Evolutionary conservation across 108 stramenopile species (phyloP).

Genomic region (Nitzschia sp.): DNA sequence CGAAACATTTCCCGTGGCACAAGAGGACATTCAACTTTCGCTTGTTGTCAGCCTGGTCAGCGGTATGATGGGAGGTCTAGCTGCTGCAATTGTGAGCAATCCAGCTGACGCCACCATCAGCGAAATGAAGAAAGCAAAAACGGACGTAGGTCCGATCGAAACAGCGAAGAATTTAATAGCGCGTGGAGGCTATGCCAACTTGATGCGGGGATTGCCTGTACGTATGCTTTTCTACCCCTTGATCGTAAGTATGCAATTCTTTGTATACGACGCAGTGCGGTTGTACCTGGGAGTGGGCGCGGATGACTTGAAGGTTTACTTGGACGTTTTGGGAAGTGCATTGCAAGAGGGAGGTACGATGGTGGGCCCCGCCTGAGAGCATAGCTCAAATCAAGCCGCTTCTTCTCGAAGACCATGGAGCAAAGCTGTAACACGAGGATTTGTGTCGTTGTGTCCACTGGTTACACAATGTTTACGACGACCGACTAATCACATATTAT

Average conservation of each 20-base stretch:
- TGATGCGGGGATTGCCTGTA: slow-evolving; percentile 54
- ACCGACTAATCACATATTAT: too few relatives aligned
- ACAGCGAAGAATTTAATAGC: slow-evolving; percentile 42
- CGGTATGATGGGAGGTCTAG: slow-evolving; percentile 66
- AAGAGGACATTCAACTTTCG: slow-evolving; percentile 71
- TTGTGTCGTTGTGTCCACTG: too few relatives aligned
- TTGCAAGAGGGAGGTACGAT: slow-evolving; percentile 23
- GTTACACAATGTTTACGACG: too few relatives aligned
- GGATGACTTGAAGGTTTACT: slow-evolving; percentile 80
- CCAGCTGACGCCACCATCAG: slow-evolving; percentile 72
- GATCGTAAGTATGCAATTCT: slow-evolving; percentile 74
- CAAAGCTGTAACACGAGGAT: too few relatives aligned
- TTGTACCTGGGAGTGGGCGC: slow-evolving; percentile 66
- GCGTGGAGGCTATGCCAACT: slow-evolving; percentile 42
- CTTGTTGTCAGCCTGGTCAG: slow-evolving; percentile 66
- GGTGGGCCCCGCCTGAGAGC: slow-evolving; percentile 30
- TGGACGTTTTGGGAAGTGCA: slow-evolving; percentile 73
- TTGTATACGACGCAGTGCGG: slow-evolving; percentile 68
- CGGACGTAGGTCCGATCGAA: slow-evolving; percentile 54
- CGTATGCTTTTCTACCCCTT: slow-evolving; percentile 73
- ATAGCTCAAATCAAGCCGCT: too few relatives aligned
- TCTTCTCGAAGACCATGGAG: too few relatives aligned
- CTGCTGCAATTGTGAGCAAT: slow-evolving; percentile 67
- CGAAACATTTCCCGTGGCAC: slow-evolving; percentile 57
- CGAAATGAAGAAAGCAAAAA: slow-evolving; percentile 75